These are phyloP conservation scores for Parietaria judaica DNA, from an alignment of 306 rosid species.

Conservation along the genomic window DNA sequence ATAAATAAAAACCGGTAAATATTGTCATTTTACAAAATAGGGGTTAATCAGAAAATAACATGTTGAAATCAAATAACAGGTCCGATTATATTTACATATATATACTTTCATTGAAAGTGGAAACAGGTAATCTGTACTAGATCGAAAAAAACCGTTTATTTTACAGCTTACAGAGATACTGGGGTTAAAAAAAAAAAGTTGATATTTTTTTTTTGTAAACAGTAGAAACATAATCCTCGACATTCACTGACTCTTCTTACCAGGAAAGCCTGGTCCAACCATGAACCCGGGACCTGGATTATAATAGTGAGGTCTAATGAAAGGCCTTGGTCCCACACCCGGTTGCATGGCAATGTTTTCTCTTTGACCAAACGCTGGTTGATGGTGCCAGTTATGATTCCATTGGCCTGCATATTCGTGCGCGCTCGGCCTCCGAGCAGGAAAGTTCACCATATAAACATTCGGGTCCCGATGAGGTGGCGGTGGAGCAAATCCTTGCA, in stretches of 20 bases:
- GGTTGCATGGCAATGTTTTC: conserved; percentile 58
- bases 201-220: neutral
- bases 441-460: conserved; percentile 40
- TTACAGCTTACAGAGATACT: too few relatives aligned
- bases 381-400: conserved; percentile 74
- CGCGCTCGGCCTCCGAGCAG: conserved; percentile 55
- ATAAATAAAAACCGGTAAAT: too few relatives aligned
- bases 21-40: too few relatives aligned
- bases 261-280: conserved; percentile 70
- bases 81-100: too few relatives aligned
- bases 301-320: conserved; percentile 50
- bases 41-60: too few relatives aligned
- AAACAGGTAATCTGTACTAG: too few relatives aligned
- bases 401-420: conserved; percentile 56
- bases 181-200: too few relatives aligned
- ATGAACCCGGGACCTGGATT: conserved; percentile 69
- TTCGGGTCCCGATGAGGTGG: conserved; percentile 58
- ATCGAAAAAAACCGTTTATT: too few relatives aligned
- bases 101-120: too few relatives aligned
- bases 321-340: conserved; percentile 69
- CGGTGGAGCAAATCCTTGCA: conserved; percentile 49
- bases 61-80: too few relatives aligned
- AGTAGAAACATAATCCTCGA: neutral
- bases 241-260: conserved; percentile 26
- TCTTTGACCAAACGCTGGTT: conserved; percentile 51